phyloP scores from a whole-genome alignment of 257 asterid species.

The Nicotiana noctiflora region DNA sequence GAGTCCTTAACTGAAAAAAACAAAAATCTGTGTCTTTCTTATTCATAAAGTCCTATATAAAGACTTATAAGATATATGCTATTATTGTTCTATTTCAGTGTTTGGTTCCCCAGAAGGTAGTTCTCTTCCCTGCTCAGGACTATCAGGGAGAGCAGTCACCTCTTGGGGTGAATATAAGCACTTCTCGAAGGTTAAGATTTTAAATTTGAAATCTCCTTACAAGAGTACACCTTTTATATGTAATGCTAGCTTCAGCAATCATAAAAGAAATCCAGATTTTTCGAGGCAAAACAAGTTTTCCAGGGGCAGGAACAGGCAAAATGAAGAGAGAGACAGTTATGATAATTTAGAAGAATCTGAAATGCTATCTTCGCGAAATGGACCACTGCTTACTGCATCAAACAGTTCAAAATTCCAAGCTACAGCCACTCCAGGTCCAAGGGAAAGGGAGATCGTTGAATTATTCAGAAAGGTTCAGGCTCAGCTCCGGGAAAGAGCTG shows the following conservation, averaged over 20 bases:
- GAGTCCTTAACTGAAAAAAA: neutral
- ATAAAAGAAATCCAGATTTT: slow-evolving; percentile 65
- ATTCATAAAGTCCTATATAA: neutral
- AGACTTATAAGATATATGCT: neutral
- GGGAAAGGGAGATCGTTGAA: slow-evolving; percentile 90
- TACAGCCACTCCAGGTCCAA: slow-evolving; percentile 70
- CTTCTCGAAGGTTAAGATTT: slow-evolving; percentile 29
- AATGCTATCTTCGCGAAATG: slow-evolving; percentile 57
- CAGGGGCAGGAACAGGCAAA: slow-evolving; percentile 55
- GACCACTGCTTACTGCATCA: slow-evolving; percentile 47
- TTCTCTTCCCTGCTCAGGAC: slow-evolving; percentile 48
- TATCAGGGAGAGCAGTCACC: slow-evolving; percentile 50
- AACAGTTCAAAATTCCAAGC: slow-evolving; percentile 55
- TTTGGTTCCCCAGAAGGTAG: slow-evolving; percentile 52
- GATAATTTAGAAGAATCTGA: slow-evolving; percentile 67
- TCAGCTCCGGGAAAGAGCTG: slow-evolving; percentile 77
- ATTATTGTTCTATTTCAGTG: slow-evolving; percentile 38
- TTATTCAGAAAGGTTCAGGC: slow-evolving; percentile 92
- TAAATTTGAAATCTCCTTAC: slow-evolving; percentile 31
- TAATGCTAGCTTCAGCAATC: slow-evolving; percentile 53
- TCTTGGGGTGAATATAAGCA: slow-evolving; percentile 31
- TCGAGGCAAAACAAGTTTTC: slow-evolving; percentile 66
- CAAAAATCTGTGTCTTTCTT: too few species aligned
- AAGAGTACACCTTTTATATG: slow-evolving; percentile 41
- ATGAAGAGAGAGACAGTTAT: slow-evolving; percentile 52